These are phyloP conservation scores for Nitzschia palea DNA, from an alignment of 108 stramenopile species.

Conservation along the genomic window DNA sequence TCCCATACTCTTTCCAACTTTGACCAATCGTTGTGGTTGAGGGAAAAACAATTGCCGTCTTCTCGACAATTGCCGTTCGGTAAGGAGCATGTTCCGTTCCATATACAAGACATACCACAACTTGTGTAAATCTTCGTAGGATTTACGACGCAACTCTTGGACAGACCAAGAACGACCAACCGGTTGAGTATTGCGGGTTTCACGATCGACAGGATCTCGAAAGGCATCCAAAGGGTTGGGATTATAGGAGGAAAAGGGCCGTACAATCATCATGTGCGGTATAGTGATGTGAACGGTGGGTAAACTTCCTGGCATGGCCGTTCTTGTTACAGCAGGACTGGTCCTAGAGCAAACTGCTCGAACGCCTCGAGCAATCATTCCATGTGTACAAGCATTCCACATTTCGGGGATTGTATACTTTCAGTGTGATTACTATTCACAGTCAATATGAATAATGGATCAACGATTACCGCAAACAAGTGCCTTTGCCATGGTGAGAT, in stretches of 20 bases:
- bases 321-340: too few species aligned
- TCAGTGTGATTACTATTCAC: too few species aligned
- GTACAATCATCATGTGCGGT: neutral
- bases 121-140: constrained; percentile 89
- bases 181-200: constrained; percentile 53
- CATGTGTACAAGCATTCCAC: neutral
- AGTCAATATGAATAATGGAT: too few species aligned
- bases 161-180: constrained; percentile 83
- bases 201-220: constrained; percentile 67
- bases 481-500: too few species aligned
- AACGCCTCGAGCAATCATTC: too few species aligned
- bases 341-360: too few species aligned
- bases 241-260: constrained; percentile 3
- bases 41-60: constrained; percentile 67
- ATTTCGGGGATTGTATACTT: too few species aligned
- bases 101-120: constrained; percentile 94
- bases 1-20: constrained; percentile 85
- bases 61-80: constrained; percentile 73
- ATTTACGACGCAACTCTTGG: constrained; percentile 84
- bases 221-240: constrained; percentile 68
- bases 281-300: too few species aligned
- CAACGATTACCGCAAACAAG: too few species aligned
- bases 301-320: too few species aligned
- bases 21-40: constrained; percentile 70
- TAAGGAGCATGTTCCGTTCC: constrained; percentile 90